Evolutionary conservation across 345 rosid genomes (phyloP).

Genomic region (Hibiscus mutabilis): DNA sequence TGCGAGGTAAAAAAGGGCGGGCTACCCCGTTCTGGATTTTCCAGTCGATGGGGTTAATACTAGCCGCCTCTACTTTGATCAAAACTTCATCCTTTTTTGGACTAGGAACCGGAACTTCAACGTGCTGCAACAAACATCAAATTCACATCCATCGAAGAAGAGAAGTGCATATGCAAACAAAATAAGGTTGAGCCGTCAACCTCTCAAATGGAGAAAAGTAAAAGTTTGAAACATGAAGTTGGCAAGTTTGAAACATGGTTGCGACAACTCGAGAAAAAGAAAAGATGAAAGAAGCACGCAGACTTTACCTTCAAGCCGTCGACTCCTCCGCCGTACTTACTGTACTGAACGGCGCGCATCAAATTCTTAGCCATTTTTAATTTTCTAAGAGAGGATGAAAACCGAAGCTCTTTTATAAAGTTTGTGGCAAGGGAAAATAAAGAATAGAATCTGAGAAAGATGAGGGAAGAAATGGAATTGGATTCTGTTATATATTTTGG

Average conservation of each 20-base stretch:
- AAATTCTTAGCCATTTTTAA: slow-evolving; percentile 38
- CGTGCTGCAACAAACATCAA: slow-evolving; percentile 33
- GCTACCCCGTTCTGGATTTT: slow-evolving; percentile 43
- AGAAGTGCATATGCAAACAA: too few relatives aligned
- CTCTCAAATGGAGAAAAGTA: too few relatives aligned
- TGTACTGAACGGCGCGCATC: slow-evolving; percentile 36
- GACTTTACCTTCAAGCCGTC: slow-evolving; percentile 38
- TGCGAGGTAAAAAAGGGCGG: slow-evolving; percentile 52
- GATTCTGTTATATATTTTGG: neutral
- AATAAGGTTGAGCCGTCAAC: too few relatives aligned
- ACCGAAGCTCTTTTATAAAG: neutral
- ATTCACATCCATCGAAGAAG: neutral
- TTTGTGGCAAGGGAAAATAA: neutral
- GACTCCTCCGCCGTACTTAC: slow-evolving; percentile 42
- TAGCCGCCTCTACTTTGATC: slow-evolving; percentile 42
- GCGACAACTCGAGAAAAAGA: neutral
- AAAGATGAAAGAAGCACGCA: neutral
- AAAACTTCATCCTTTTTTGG: slow-evolving; percentile 39
- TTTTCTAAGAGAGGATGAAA: neutral
- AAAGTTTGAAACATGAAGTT: too few relatives aligned
- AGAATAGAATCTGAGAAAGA: neutral
- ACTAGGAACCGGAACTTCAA: slow-evolving; percentile 35
- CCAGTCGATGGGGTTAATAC: slow-evolving; percentile 54
- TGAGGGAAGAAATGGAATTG: neutral
- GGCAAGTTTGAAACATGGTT: neutral